These are phyloP conservation scores for Termitomyces sp. DNA, from an alignment of 768 basidiomycete genomes.

Conservation along the genomic window DNA sequence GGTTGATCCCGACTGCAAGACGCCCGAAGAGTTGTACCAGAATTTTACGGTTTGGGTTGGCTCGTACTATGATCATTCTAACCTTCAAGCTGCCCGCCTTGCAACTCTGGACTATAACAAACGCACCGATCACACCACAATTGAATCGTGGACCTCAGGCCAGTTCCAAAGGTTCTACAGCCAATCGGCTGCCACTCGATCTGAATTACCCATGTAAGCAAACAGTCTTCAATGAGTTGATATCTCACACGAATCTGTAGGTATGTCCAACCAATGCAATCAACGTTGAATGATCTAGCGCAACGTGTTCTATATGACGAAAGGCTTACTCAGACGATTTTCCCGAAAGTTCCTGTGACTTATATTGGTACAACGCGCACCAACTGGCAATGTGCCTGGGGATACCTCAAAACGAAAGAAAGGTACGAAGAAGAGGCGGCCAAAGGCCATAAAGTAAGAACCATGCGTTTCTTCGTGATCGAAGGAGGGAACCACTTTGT, in stretches of 20 bases:
- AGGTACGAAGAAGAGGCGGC: neutral
- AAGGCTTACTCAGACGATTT: neutral
- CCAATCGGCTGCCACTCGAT: conserved; percentile 8
- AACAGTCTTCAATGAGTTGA: neutral
- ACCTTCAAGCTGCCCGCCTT: neutral
- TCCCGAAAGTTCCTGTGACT: neutral
- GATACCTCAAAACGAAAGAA: neutral
- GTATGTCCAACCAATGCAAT: conserved; percentile 15
- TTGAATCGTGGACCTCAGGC: conserved; percentile 18
- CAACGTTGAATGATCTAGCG: conserved; percentile 10
- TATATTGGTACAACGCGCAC: neutral
- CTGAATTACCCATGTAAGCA: conserved; percentile 11
- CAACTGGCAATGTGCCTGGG: conserved; percentile 2
- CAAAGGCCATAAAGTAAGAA: neutral
- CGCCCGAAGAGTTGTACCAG: conserved; percentile 17
- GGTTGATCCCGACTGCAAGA: conserved; percentile 16
- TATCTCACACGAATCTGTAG: neutral
- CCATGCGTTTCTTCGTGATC: neutral
- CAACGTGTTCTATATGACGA: conserved; percentile 17
- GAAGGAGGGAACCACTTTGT: neutral
- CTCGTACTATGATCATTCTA: conserved; percentile 17
- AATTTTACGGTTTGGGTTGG: conserved; percentile 23
- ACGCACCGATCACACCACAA: conserved; percentile 1
- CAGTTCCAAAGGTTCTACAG: conserved; percentile 13
- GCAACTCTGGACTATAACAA: neutral